A percentile compares a stretch with the other conserved stretches of the same genome.
phyloP scores from a whole-genome alignment of 192 early-diverging fungal genomes.

The Podila epigama region DNA sequence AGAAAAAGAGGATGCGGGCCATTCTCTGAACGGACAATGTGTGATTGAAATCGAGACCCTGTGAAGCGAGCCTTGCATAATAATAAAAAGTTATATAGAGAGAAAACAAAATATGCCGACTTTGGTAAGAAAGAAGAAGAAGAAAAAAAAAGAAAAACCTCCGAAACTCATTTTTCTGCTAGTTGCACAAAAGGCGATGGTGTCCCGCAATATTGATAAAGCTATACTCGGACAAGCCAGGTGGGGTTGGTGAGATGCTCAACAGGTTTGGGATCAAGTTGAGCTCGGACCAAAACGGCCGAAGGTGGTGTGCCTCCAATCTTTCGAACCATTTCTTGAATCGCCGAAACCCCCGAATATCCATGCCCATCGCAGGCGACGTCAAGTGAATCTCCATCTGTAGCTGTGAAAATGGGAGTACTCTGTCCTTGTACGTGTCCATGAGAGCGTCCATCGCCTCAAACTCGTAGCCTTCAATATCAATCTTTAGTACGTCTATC shows the following conservation, averaged over 20 bases:
- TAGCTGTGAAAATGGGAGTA: slow-evolving; percentile 9
- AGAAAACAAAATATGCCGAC: background rate
- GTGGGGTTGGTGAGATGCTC: too few species aligned
- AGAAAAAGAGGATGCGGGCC: slow-evolving; percentile 24
- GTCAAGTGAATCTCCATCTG: slow-evolving; percentile 7
- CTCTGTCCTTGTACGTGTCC: background rate
- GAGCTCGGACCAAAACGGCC: slow-evolving; percentile 17
- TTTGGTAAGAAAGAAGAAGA: background rate
- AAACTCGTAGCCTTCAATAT: slow-evolving; percentile 16
- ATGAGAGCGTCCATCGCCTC: background rate
- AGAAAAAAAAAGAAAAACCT: background rate
- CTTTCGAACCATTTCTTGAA: slow-evolving; percentile 10
- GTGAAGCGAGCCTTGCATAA: too few species aligned
- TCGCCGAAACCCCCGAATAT: background rate
- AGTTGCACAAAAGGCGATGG: background rate
- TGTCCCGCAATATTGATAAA: slow-evolving; percentile 7
- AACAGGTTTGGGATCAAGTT: background rate
- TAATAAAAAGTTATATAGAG: too few species aligned
- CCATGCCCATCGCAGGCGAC: background rate
- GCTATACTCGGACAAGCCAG: slow-evolving; percentile 2
- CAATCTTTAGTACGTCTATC: slow-evolving; percentile 22
- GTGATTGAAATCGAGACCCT: too few species aligned
- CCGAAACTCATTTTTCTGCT: background rate
- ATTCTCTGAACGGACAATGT: slow-evolving; percentile 3
- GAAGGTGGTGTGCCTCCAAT: background rate